phyloP scores from a whole-genome alignment of 768 basidiomycete genomes.

The Pleurotus cornucopiae region DNA sequence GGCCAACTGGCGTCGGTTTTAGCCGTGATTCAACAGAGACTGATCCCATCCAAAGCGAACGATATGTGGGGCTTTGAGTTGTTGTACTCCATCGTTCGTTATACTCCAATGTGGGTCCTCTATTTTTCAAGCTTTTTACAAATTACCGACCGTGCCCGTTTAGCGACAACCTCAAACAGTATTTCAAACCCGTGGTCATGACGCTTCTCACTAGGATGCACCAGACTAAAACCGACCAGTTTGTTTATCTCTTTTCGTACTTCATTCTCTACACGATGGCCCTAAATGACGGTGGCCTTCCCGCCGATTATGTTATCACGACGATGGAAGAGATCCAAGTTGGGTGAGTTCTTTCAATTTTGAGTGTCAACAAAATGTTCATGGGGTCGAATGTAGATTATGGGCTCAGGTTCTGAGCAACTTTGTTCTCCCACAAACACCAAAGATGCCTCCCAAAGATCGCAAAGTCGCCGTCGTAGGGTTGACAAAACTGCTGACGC shows the following conservation, averaged over 20 bases:
- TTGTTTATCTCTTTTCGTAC: conserved; percentile 73
- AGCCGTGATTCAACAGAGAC: conserved; percentile 85
- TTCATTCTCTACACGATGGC: conserved; percentile 79
- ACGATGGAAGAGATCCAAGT: conserved; percentile 82
- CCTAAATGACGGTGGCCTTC: conserved; percentile 65
- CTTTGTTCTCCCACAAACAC: conserved; percentile 76
- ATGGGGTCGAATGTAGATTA: conserved; percentile 30
- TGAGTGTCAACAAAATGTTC: too few species aligned
- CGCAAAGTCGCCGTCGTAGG: conserved; percentile 84
- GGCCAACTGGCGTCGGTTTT: conserved; percentile 77
- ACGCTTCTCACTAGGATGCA: conserved; percentile 85
- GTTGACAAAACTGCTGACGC: conserved; percentile 71
- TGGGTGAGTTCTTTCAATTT: conserved; percentile 43
- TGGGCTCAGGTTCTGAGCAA: conserved; percentile 77
- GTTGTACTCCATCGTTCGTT: conserved; percentile 67
- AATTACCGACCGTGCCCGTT: too few species aligned
- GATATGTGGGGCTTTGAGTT: conserved; percentile 92
- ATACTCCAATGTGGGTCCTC: conserved; percentile 68
- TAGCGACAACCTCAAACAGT: conserved; percentile 52
- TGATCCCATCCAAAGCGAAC: conserved; percentile 84
- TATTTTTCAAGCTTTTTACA: neutral
- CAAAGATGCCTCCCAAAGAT: conserved; percentile 78
- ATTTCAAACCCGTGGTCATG: conserved; percentile 71
- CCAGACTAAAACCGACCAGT: conserved; percentile 84
- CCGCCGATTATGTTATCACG: conserved; percentile 76